These are phyloP conservation scores for Yamagishiella unicocca DNA, from an alignment of 139 green algal genomes.

Conservation along the genomic window DNA sequence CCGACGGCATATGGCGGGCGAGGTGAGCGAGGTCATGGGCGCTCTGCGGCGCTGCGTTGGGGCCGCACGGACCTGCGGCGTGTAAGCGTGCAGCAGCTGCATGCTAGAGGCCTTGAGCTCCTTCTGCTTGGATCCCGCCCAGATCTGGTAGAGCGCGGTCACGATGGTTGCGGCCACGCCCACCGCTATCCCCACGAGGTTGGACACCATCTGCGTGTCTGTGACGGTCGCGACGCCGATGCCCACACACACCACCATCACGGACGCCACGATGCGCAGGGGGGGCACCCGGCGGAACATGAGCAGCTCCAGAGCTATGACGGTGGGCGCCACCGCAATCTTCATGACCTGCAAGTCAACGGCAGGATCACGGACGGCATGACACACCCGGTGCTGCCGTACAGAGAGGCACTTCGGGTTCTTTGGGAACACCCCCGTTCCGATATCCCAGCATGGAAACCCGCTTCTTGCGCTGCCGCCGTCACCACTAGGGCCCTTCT, in stretches of 20 bases:
- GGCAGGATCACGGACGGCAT: too few species aligned
- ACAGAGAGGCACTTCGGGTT: too few species aligned
- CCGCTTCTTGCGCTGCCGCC: too few species aligned
- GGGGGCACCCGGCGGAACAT: constrained; percentile 70
- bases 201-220: constrained; percentile 66
- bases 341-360: constrained; percentile 77
- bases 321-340: constrained; percentile 89
- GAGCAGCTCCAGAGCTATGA: constrained; percentile 82
- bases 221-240: constrained; percentile 86
- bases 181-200: constrained; percentile 73
- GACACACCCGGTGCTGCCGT: too few species aligned
- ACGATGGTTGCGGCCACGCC: constrained; percentile 74
- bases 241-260: constrained; percentile 83
- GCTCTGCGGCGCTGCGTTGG: too few species aligned
- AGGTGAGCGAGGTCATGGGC: too few species aligned
- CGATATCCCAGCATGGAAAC: too few species aligned
- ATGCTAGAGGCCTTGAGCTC: constrained; percentile 83
- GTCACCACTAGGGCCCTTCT: too few species aligned
- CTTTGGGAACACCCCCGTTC: too few species aligned
- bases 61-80: constrained; percentile 85
- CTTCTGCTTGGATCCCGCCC: constrained; percentile 89
- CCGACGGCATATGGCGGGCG: neutral
- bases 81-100: constrained; percentile 88
- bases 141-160: constrained; percentile 92
- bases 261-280: constrained; percentile 64